Evolutionary conservation across 2,329 filamentous ascomycete species (phyloP).

Genomic region (Colletotrichum tropicicola): DNA sequence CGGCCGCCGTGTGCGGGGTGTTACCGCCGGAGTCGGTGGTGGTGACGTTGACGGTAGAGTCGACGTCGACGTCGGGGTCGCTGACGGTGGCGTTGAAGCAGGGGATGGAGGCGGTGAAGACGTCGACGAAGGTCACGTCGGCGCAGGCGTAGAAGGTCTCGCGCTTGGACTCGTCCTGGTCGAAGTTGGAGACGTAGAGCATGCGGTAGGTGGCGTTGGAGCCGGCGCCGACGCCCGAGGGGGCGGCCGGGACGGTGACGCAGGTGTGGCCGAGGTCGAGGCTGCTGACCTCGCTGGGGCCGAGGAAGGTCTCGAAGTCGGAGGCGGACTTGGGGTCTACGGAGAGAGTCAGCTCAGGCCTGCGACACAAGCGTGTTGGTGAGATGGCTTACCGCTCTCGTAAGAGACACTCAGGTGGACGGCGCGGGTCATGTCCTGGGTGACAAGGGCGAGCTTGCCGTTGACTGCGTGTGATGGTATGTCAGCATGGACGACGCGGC

Average conservation of each 20-base stretch:
- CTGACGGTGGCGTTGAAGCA: conserved; percentile 55
- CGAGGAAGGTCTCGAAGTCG: conserved; percentile 51
- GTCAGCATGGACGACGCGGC: not conserved
- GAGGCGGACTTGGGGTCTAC: conserved; percentile 48
- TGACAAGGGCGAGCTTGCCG: conserved; percentile 63
- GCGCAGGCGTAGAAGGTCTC: conserved; percentile 60
- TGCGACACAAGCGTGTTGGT: not conserved
- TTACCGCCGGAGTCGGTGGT: conserved; percentile 24
- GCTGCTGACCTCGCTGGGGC: conserved; percentile 44
- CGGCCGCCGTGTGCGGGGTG: conserved; percentile 33
- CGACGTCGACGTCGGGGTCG: conserved; percentile 35
- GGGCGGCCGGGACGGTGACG: conserved; percentile 45
- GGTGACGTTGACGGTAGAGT: conserved; percentile 30
- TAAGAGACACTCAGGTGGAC: conserved; percentile 64
- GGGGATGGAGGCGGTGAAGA: conserved; percentile 43
- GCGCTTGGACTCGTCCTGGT: conserved; percentile 46
- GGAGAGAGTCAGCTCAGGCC: not conserved
- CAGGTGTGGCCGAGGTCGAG: conserved; percentile 57
- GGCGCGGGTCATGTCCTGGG: conserved; percentile 65
- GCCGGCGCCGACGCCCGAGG: conserved; percentile 46
- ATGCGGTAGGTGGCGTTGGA: conserved; percentile 59
- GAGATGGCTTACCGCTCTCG: conserved; percentile 49
- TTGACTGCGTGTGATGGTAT: conserved; percentile 48
- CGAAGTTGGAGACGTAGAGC: conserved; percentile 54
- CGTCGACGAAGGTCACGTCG: conserved; percentile 53